Conservation (phyloP, 2,329 filamentous ascomycete species). For the Diplocarpon rosae region DNA sequence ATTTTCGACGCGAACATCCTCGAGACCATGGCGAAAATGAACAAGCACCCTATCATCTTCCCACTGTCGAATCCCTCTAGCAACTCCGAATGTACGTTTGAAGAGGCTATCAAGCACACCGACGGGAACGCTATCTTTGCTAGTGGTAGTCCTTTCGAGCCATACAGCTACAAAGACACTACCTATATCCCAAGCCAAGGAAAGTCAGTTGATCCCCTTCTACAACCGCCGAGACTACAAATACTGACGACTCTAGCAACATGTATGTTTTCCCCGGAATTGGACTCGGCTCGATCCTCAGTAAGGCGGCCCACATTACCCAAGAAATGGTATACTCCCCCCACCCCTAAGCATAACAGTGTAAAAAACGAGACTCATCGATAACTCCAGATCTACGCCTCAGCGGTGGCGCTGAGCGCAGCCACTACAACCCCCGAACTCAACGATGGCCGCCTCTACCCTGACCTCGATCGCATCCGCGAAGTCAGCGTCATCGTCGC, state of each 20-base stretch:
- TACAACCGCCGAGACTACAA: not conserved
- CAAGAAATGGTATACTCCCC: constrained; percentile 21
- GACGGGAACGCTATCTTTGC: constrained; percentile 66
- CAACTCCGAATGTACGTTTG: constrained; percentile 70
- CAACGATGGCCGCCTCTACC: constrained; percentile 54
- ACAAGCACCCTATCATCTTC: constrained; percentile 61
- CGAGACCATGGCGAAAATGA: constrained; percentile 61
- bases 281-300: constrained; percentile 66
- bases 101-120: constrained; percentile 68
- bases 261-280: constrained; percentile 79
- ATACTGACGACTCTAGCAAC: constrained; percentile 46
- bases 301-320: constrained; percentile 48
- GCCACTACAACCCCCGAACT: constrained; percentile 50
- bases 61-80: constrained; percentile 77
- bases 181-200: constrained; percentile 38
- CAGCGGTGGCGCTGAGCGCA: constrained; percentile 62
- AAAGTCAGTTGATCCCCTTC: constrained; percentile 24
- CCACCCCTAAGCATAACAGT: not conserved
- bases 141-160: constrained; percentile 75
- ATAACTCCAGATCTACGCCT: constrained; percentile 63
- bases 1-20: constrained; percentile 67
- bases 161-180: constrained; percentile 46
- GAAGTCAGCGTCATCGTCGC: constrained; percentile 70
- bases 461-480: constrained; percentile 63
- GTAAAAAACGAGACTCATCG: constrained; percentile 29